Base-by-base conservation (phyloP, 2,329 filamentous ascomycete genomes). In the Sclerotinia spermophila region DNA sequence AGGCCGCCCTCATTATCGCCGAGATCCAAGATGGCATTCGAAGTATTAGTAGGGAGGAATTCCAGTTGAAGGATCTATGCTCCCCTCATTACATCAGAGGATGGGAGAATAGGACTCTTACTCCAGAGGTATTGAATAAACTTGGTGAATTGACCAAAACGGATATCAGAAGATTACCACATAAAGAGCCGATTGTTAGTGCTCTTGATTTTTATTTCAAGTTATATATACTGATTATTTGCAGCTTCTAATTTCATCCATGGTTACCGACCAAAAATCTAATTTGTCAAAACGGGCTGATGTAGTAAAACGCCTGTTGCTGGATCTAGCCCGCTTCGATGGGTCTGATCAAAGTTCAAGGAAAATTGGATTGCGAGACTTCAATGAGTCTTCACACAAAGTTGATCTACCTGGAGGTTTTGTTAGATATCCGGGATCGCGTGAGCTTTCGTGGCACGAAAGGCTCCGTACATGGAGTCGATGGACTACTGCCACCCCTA, bases 381-480 rank as follows among this genome's bases (percentile, higher is more conserved):
- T 70, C 62, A 7, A 40, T 35, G 33, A 65, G 33, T 30, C 62
- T 42, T 53, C 62, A 53, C 35, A 21, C 21, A 3, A 38, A 5
- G 66, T 67, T 0, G 33, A 61, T 27, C 65, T 64, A 13, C 42
- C 70, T 17, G 75, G 73, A 27, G 67, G 42, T 10, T 77, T 78
- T 42, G 48, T 76, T 17, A 61, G 70, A 40, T 75, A 75, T 68
- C 62, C 70, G 60, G 48, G 68, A 17, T 61, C 66, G n/a, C 65
- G 71, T 10, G 73, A 66, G 27, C 71, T 79, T 55, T 66, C 74
- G 24, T 80, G 79, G 79, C 74, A 74, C 19, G 73, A 79, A 35
- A 75, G 71, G 60, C 55, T 77, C n/a, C 73, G 75, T 53, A 55
- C 72, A 27, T 79, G 78, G 79, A 70, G 71, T 38, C 72, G 79